Evolutionary conservation across 139 green algal species (phyloP), one percentile per base, ranked within the genome.

Genomic region (Volvox reticuliferus): DNA sequence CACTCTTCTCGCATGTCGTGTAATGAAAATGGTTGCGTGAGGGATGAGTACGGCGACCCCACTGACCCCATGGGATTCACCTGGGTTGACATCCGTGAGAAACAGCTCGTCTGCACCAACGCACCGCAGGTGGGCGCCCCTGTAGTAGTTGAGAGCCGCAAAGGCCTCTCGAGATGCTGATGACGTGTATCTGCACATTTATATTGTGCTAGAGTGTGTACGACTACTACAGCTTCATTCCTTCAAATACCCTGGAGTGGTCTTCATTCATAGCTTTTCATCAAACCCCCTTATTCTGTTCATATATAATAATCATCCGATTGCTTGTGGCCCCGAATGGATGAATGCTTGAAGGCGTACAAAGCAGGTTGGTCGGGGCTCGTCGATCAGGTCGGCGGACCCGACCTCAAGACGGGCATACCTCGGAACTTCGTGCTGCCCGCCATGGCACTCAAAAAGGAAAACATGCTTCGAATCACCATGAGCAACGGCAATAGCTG

Each of bases 381-480:
- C 20, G 61, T 81, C 33, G 12, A 55, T 55, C 5, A 55, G 5
- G 44, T 55, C 44, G 44, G 44, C 44, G n/a, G n/a, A n/a, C 44
- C 44, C 13, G 32, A 24, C 30, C 32, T 81, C 20, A 55, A 20
- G 14, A 3, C 33, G 32, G 75, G 75, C 24, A 55, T 81, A 24
- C 33, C 75, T 20, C 30, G 13, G 3, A 24, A 28, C 32, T 81
- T 61, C 75, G 50, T 35, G 12, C 32, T 81, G 32, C 75, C 75
- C 75, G 75, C 75, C 75, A 81, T 81, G 75, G 75, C 75, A 2
- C 75, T 81, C n/a, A 81, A 55, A 33, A 81, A 81, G 30, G 13
- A 18, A 18, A 81, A 81, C 75, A 81, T 81, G 75, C 1, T 81
- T 17, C 75, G 75, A 20, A 81, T 81, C 12, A 55, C 50, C 30